These are phyloP conservation scores for Puccinia sorghi DNA, from an alignment of 1,284 basidiomycete species.

Conservation along the genomic window DNA sequence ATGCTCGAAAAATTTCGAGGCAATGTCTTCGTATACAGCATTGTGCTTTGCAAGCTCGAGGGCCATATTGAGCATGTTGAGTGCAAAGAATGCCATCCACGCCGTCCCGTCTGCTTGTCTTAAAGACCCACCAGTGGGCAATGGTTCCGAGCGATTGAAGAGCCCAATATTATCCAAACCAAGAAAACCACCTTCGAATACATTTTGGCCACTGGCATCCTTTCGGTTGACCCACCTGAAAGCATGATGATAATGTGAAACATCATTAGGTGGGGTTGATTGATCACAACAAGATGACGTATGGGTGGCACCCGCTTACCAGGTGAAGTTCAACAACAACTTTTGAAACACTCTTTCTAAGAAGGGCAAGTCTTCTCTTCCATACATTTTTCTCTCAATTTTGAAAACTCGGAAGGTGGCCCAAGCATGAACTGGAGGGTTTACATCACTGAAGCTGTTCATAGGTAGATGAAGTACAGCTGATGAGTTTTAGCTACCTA, in stretches of 20 bases:
- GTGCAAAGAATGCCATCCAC: constrained; percentile 98
- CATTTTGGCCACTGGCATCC: constrained; percentile 87
- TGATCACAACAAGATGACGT: not conserved
- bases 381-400: constrained; percentile 92
- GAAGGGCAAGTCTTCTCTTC: constrained; percentile 85
- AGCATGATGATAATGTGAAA: not conserved
- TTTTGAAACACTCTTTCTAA: constrained; percentile 98
- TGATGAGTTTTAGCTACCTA: constrained; percentile 54
- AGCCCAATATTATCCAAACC: constrained; percentile 97
- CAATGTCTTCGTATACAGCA: constrained; percentile 95
- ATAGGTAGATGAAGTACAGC: not conserved
- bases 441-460: constrained; percentile 56
- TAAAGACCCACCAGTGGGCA: constrained; percentile 85
- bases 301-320: constrained; percentile 61
- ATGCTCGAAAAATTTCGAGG: constrained; percentile 98
- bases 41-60: constrained; percentile 98
- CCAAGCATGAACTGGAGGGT: constrained; percentile 63
- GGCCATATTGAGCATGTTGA: constrained; percentile 97
- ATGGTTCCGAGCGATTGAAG: constrained; percentile 94
- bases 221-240: constrained; percentile 96
- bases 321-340: constrained; percentile 92
- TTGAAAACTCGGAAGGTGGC: constrained; percentile 96
- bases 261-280: not conserved
- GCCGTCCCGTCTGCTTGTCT: constrained; percentile 97
- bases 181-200: constrained; percentile 97